phyloP scores from a whole-genome alignment of 768 basidiomycete genomes.

The Panaeolus cyanescens region DNA sequence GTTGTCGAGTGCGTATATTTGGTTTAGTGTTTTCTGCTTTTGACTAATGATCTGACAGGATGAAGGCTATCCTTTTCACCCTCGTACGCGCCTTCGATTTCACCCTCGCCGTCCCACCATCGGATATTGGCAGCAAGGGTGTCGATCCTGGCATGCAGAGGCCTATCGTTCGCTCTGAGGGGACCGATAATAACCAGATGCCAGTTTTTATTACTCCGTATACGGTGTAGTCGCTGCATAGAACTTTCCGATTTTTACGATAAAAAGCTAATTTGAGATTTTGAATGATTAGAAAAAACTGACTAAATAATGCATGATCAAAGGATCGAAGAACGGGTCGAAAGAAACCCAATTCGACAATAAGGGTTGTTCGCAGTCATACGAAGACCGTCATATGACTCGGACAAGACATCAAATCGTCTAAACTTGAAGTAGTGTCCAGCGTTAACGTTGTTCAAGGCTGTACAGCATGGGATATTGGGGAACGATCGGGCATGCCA shows the following conservation, averaged over 20 bases:
- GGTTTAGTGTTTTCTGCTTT: slow-evolving; percentile 5
- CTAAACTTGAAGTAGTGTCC: no score
- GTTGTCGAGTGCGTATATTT: slow-evolving; percentile 53
- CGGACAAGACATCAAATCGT: no score
- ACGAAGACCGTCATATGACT: no score
- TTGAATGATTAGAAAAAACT: not conserved
- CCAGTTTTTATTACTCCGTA: slow-evolving; percentile 39
- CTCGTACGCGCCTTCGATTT: slow-evolving; percentile 43
- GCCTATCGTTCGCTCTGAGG: slow-evolving; percentile 43
- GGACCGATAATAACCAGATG: slow-evolving; percentile 41
- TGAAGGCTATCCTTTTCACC: slow-evolving; percentile 29
- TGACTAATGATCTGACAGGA: slow-evolving; percentile 17
- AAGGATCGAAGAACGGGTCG: no score
- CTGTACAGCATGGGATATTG: no score
- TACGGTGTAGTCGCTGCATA: not conserved
- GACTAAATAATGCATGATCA: no score
- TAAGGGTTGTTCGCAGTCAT: no score
- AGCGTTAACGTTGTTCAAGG: no score
- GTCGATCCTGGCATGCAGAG: slow-evolving; percentile 35
- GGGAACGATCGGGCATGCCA: no score
- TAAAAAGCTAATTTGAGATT: no score
- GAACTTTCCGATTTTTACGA: no score
- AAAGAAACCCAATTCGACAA: no score
- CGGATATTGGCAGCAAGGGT: slow-evolving; percentile 31
- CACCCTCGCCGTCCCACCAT: slow-evolving; percentile 42